Evolutionary conservation across 83 land plant genomes (phyloP), one percentile per base, ranked within the genome.

Genomic region (Isoetes engelmannii): DNA sequence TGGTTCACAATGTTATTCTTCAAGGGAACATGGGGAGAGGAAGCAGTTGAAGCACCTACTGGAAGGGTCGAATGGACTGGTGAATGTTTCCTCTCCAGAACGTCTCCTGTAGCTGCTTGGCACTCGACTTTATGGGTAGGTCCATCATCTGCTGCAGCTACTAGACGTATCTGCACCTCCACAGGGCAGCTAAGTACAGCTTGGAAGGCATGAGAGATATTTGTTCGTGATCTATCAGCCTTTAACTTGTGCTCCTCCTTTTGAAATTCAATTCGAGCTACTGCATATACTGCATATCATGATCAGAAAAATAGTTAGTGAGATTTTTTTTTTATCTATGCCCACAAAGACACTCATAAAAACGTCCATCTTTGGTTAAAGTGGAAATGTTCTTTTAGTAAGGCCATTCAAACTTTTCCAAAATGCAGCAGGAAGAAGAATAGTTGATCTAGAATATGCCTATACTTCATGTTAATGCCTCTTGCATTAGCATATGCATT

Each of bases 171-270:
- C 28, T 65, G 47, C 15, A 65, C 50, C 15, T 65, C 68, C 18
- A 65, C 46, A 45, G 68, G 68, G 17, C 28, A 65, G 37, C 68
- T 53, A 46, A 65, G 6, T 46, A 53, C 49, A 15, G 28, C 51
- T 5, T 65, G 50, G 19, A 65, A 65, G 6, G 68, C 68, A 65
- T 65, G 68, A 47, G 68, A 49, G n/a, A 65, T 65, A 21, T 53
- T 65, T 46, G 68, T 65, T 7, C 51, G 3, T 13, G 68, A 65
- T n/a, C 68, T 18, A n/a, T 65, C 68, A 45, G 68, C 68, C 18
- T 53, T 19, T 45, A 53, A 65, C 5, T 5, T 46, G 48, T 15
- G 15, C 21, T 65, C 68, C 17, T 18, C 10, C 48, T 65, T 19
- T 18, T 41, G 17, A 45, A 65, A 65, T 45, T 65, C 48, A 7